Evolutionary conservation across 768 basidiomycete genomes (phyloP).

Genomic region (Gloeopeniophorella convolvens): DNA sequence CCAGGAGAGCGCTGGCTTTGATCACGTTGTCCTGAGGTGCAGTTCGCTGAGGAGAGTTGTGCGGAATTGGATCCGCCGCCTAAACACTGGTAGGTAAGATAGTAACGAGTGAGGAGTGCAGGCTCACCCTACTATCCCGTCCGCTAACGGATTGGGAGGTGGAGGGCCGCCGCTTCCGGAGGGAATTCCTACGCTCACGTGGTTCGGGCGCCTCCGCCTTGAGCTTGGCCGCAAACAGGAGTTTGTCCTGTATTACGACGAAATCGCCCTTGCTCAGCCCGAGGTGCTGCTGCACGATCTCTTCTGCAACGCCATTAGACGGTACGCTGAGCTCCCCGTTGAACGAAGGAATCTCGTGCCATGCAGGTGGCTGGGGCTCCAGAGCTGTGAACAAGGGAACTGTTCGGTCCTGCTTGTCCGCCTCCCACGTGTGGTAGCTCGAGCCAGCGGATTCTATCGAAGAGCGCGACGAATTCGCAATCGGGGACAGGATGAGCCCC

Average conservation of each 20-base stretch:
- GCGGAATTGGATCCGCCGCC: conserved; percentile 57
- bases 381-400: conserved; percentile 48
- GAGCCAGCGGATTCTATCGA: conserved; percentile 78
- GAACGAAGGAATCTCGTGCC: conserved; percentile 51
- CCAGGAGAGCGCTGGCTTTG: conserved; percentile 60
- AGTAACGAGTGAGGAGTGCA: background rate
- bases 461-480: conserved; percentile 69
- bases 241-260: conserved; percentile 64
- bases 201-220: conserved; percentile 52
- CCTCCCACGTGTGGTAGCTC: conserved; percentile 80
- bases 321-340: conserved; percentile 42
- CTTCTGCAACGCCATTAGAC: conserved; percentile 54
- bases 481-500: conserved; percentile 60
- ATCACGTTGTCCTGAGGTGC: conserved; percentile 41
- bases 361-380: conserved; percentile 45
- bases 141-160: conserved; percentile 73
- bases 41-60: conserved; percentile 29
- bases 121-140: conserved; percentile 37
- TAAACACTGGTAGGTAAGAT: conserved; percentile 24
- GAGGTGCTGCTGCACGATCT: conserved; percentile 54
- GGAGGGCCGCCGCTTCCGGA: conserved; percentile 69
- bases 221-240: conserved; percentile 55
- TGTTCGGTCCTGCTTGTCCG: conserved; percentile 44
- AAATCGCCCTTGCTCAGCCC: conserved; percentile 71
- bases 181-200: conserved; percentile 60